These are phyloP conservation scores for Lathyrus tuberosus DNA, from an alignment of 306 rosid species.

Conservation along the genomic window DNA sequence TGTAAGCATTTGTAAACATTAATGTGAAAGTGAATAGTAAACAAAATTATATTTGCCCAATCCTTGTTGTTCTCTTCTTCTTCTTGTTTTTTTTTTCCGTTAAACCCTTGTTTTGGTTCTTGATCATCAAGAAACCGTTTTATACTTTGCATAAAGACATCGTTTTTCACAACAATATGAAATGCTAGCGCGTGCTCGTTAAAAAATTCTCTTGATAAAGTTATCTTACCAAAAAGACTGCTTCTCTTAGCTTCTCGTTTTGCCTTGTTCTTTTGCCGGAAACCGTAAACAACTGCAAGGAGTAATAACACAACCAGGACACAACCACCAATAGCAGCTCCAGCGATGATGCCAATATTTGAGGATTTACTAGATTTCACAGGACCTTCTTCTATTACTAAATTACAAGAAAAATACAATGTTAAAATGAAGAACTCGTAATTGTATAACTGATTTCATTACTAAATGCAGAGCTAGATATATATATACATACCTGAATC, in stretches of 20 bases:
- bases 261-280: conserved; percentile 55
- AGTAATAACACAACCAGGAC: conserved; percentile 51
- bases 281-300: conserved; percentile 56
- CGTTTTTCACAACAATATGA: too few relatives aligned
- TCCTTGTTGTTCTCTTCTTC: too few relatives aligned
- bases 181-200: not conserved
- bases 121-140: too few relatives aligned
- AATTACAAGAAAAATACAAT: not conserved
- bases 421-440: conserved; percentile 32
- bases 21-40: too few relatives aligned
- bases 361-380: conserved; percentile 40
- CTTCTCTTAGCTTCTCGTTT: conserved; percentile 43
- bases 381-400: conserved; percentile 17
- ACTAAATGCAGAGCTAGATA: conserved; percentile 10
- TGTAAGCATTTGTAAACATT: too few relatives aligned
- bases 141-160: too few relatives aligned
- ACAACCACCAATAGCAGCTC: conserved; percentile 67
- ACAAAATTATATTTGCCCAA: too few relatives aligned
- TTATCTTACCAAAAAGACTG: conserved; percentile 52
- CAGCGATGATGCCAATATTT: conserved; percentile 52
- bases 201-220: not conserved
- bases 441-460: conserved; percentile 15
- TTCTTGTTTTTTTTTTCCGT: too few relatives aligned
- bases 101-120: too few relatives aligned
- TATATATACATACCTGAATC: conserved; percentile 58